phyloP scores from a whole-genome alignment of 805 yeast species.

The Candida caryicola region DNA sequence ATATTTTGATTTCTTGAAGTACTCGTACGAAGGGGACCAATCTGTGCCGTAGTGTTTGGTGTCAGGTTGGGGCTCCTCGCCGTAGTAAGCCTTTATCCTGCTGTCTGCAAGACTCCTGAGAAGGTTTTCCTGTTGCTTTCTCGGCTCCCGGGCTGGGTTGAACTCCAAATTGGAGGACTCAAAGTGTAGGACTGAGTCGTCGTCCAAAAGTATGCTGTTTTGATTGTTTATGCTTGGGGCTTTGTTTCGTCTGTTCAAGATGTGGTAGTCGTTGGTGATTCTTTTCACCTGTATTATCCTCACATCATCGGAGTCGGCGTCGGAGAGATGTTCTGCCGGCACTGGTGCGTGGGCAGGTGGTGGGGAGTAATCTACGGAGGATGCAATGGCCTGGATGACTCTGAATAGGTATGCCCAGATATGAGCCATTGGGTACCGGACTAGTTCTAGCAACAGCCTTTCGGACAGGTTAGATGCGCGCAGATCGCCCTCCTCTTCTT shows the following conservation, averaged over 20 bases:
- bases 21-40: constrained; percentile 17
- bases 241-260: neutral
- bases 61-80: no score
- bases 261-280: constrained; percentile 9
- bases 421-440: no score
- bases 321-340: neutral
- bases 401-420: no score
- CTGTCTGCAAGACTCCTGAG: neutral
- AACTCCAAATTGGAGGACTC: neutral
- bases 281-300: constrained; percentile 1
- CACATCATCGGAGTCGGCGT: constrained; percentile 1
- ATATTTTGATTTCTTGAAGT: constrained; percentile 19
- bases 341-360: no score
- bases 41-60: constrained; percentile 35
- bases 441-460: no score
- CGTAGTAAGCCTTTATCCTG: neutral
- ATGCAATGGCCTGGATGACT: no score
- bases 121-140: neutral
- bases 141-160: neutral
- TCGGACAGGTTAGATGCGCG: no score
- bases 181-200: constrained; percentile 2
- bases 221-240: constrained; percentile 1
- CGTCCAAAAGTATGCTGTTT: constrained; percentile 11
- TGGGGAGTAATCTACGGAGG: no score
- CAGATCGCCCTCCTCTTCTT: no score